Percentiles rank a stretch among this genome's conserved stretches.
phyloP scores from a whole-genome alignment of 352 stramenopile species.

The Globisporangium solare region DNA sequence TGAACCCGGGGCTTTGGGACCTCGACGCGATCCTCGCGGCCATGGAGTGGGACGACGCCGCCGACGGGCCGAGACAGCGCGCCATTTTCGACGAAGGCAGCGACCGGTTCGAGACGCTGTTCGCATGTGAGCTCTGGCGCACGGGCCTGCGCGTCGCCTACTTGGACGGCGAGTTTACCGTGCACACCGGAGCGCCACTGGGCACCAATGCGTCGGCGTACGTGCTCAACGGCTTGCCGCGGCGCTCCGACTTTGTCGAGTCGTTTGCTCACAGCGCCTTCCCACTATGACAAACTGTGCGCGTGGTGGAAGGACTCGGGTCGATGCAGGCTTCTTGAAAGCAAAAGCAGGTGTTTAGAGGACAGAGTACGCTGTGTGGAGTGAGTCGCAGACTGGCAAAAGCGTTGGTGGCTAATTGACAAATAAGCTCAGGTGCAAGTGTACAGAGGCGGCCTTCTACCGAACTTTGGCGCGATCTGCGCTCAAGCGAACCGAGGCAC shows the following conservation, averaged over 20 bases:
- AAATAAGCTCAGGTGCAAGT: too few species aligned
- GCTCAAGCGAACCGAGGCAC: too few species aligned
- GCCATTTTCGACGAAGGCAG: slow-evolving; percentile 21
- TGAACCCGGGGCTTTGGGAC: slow-evolving; percentile 60
- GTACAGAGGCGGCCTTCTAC: too few species aligned
- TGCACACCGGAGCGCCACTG: slow-evolving; percentile 22
- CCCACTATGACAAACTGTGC: too few species aligned
- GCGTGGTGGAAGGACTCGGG: too few species aligned
- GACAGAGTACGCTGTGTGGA: too few species aligned
- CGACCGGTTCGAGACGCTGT: slow-evolving; percentile 33
- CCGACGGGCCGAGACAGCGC: not conserved
- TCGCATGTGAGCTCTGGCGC: slow-evolving; percentile 27
- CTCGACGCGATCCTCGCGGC: slow-evolving; percentile 12
- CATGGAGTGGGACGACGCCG: not conserved
- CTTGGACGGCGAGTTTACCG: slow-evolving; percentile 6
- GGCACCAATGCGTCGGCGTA: slow-evolving; percentile 38
- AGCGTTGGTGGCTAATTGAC: too few species aligned
- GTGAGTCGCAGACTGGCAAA: too few species aligned
- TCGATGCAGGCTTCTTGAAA: not conserved
- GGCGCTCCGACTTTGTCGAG: slow-evolving; percentile 23
- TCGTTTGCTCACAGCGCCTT: not conserved
- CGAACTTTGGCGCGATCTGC: too few species aligned
- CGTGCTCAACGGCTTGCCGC: slow-evolving; percentile 33
- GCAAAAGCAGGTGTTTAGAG: too few species aligned
- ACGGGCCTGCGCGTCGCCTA: slow-evolving; percentile 26